These are phyloP conservation scores for Calocera viscosa DNA, from an alignment of 768 basidiomycete genomes.

Conservation along the genomic window DNA sequence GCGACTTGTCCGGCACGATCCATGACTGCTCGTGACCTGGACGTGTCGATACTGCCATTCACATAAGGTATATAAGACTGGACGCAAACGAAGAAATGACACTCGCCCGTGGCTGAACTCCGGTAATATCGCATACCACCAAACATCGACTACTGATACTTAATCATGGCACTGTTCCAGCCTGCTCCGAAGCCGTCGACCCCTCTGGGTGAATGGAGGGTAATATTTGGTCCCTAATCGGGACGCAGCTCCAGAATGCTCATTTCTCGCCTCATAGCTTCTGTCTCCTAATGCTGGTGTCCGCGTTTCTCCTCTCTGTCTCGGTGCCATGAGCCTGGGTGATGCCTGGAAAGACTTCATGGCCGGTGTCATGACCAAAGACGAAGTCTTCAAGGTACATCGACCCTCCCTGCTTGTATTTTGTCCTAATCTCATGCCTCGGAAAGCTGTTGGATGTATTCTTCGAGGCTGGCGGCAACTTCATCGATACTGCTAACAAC, in stretches of 20 bases:
- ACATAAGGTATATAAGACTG: too few relatives aligned
- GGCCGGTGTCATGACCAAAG: constrained; percentile 31
- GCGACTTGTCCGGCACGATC: too few relatives aligned
- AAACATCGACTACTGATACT: background rate
- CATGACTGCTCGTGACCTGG: too few relatives aligned
- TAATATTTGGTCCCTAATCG: background rate
- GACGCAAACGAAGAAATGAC: too few relatives aligned
- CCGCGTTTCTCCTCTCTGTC: constrained; percentile 23
- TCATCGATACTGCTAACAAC: constrained; percentile 38
- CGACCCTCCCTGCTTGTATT: background rate
- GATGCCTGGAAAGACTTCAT: constrained; percentile 17
- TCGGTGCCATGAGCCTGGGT: constrained; percentile 24
- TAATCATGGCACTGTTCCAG: background rate
- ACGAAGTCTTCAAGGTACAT: constrained; percentile 29
- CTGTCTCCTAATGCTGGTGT: constrained; percentile 20
- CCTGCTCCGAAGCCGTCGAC: background rate
- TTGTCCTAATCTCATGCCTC: background rate
- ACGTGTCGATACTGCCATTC: too few relatives aligned
- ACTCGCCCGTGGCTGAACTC: too few relatives aligned
- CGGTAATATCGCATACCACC: background rate
- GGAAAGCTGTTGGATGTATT: constrained; percentile 36
- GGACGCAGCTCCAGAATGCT: background rate
- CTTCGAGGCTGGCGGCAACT: constrained; percentile 38
- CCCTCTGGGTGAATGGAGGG: constrained; percentile 2
- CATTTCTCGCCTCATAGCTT: background rate